Conservation (phyloP, 164 flowering plant genomes). For the Macadamia integrifolia region DNA sequence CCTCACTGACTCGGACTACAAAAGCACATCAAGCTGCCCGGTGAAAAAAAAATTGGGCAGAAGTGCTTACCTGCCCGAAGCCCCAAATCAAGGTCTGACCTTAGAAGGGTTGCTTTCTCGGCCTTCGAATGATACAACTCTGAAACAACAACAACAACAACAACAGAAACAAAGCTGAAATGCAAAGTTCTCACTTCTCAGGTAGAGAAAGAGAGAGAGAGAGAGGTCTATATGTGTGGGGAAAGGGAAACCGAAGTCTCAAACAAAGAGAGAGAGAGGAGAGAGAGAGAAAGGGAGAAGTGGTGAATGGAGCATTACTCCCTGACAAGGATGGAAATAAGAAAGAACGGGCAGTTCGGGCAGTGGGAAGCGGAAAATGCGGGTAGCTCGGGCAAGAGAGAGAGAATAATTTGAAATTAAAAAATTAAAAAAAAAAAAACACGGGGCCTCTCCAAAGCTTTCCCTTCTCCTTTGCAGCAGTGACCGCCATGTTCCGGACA, state of each 20-base stretch:
- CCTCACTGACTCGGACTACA: too few species aligned
- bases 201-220: background rate
- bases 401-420: constrained; percentile 4
- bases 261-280: background rate
- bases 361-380: constrained; percentile 12
- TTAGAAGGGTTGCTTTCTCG: constrained; percentile 6
- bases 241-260: background rate
- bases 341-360: constrained; percentile 20
- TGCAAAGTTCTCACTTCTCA: background rate
- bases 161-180: too few species aligned
- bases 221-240: background rate
- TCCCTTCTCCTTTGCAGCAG: background rate
- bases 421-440: background rate
- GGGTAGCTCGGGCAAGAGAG: constrained; percentile 21
- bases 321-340: too few species aligned
- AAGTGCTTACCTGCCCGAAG: constrained; percentile 11
- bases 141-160: background rate
- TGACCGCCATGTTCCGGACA: constrained; percentile 7
- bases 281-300: constrained; percentile 2
- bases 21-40: constrained; percentile 23
- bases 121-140: constrained; percentile 5
- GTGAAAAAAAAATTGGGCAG: constrained; percentile 38
- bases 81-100: constrained; percentile 6
- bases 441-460: background rate
- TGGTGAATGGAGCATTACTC: too few species aligned